These are phyloP conservation scores for Cyathus striatus DNA, from an alignment of 768 basidiomycete genomes.

Conservation along the genomic window DNA sequence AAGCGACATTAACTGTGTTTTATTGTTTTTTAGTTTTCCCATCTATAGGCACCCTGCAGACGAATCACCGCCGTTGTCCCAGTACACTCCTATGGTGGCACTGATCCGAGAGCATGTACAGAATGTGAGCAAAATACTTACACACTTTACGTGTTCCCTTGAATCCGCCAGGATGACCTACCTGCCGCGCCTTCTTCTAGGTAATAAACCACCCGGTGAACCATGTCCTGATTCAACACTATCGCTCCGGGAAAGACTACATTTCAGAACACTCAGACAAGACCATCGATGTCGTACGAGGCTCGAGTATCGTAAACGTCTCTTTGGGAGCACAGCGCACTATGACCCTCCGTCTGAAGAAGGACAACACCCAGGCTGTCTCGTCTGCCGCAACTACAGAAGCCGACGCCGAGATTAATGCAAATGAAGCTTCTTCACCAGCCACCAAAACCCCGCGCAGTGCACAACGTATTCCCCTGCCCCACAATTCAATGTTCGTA, in stretches of 20 bases:
- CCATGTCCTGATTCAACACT: slow-evolving; percentile 79
- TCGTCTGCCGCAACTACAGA: slow-evolving; percentile 4
- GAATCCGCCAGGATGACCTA: no score
- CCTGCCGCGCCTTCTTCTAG: slow-evolving; percentile 9
- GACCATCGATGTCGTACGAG: slow-evolving; percentile 74
- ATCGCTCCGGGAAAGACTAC: slow-evolving; percentile 74
- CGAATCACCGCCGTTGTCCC: slow-evolving; percentile 60
- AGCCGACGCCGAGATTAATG: not conserved
- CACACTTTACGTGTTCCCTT: no score
- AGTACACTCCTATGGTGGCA: slow-evolving; percentile 67
- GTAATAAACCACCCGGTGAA: slow-evolving; percentile 61
- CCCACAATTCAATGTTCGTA: slow-evolving; percentile 81
- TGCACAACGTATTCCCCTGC: slow-evolving; percentile 65
- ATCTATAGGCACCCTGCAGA: slow-evolving; percentile 83
- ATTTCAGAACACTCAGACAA: slow-evolving; percentile 88
- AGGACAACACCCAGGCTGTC: slow-evolving; percentile 26
- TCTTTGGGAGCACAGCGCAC: slow-evolving; percentile 73
- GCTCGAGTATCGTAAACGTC: slow-evolving; percentile 75
- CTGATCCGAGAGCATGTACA: slow-evolving; percentile 63
- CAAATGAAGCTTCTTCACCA: not conserved
- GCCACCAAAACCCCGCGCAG: slow-evolving; percentile 18
- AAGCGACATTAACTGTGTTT: no score
- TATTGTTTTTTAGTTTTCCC: slow-evolving; percentile 43
- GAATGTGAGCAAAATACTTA: slow-evolving; percentile 20
- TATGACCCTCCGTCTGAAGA: slow-evolving; percentile 73